A percentile compares a stretch with the other conserved stretches of the same genome.
Conservation (phyloP, 2,329 filamentous ascomycete species). For the Apiospora sp. region DNA sequence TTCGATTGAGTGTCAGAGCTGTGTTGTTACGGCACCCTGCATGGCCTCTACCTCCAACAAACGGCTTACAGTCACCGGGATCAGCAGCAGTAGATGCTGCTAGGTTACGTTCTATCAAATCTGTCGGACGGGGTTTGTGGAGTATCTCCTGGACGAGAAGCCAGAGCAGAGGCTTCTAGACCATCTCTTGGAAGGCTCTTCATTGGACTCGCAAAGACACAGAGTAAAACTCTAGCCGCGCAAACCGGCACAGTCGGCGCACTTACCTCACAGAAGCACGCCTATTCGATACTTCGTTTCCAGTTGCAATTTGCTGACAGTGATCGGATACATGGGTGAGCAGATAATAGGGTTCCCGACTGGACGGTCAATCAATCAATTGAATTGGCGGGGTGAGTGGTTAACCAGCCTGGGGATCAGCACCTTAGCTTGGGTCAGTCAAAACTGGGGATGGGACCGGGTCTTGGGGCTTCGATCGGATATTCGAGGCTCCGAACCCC, state of each 20-base stretch:
- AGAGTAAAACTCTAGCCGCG: neutral
- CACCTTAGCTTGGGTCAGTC: neutral
- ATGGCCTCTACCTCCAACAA: neutral
- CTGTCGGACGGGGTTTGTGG: neutral
- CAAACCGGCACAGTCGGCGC: neutral
- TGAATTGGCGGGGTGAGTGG: neutral
- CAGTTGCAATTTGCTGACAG: no score
- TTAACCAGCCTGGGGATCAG: neutral
- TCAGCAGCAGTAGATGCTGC: conserved; percentile 1
- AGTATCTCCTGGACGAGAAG: neutral
- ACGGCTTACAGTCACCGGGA: neutral
- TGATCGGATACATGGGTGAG: no score
- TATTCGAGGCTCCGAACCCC: conserved; percentile 21
- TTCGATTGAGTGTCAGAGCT: neutral
- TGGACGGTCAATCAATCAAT: neutral
- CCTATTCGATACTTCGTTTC: no score
- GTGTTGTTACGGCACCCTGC: neutral
- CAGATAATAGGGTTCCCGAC: neutral
- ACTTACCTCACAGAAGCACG: neutral
- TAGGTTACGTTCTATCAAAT: neutral
- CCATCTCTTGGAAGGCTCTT: neutral
- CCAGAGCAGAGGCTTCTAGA: conserved; percentile 17
- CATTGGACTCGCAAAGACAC: neutral
- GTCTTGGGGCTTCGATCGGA: neutral
- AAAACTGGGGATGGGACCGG: neutral